phyloP scores from a whole-genome alignment of 2,329 filamentous ascomycete genomes.

The Domatiomyces globalis region DNA sequence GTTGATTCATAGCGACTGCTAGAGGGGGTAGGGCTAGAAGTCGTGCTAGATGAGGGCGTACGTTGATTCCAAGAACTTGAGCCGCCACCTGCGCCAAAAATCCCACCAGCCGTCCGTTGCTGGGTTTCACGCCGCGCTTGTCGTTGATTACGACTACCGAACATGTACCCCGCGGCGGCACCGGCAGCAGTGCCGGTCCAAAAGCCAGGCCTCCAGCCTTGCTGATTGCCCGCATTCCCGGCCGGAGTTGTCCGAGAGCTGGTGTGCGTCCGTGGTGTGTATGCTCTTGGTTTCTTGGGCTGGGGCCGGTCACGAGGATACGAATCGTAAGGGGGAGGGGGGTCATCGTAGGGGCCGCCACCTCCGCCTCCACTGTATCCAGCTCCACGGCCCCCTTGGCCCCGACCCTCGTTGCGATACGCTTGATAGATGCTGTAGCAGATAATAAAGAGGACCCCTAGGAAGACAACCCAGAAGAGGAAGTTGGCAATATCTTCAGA shows the following conservation, averaged over 20 bases:
- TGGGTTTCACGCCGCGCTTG: conserved; percentile 10
- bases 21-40: conserved; percentile 15
- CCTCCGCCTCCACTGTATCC: conserved; percentile 22
- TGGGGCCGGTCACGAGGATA: conserved; percentile 27
- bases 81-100: conserved; percentile 21
- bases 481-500: conserved; percentile 16
- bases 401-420: conserved; percentile 18
- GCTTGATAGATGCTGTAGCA: conserved; percentile 18
- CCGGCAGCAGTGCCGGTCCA: conserved; percentile 33
- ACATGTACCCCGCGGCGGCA: conserved; percentile 28
- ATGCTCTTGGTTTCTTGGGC: conserved; percentile 24
- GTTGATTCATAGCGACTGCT: conserved; percentile 26
- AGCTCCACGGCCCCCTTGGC: conserved; percentile 16
- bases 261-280: conserved; percentile 15
- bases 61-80: conserved; percentile 16
- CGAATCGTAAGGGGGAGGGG: conserved; percentile 28
- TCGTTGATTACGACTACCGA: conserved; percentile 23
- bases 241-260: conserved; percentile 1
- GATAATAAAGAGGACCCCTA: conserved; percentile 20
- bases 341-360: conserved; percentile 25
- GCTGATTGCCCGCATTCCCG: conserved; percentile 5
- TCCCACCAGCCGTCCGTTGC: conserved; percentile 1
- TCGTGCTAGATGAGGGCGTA: conserved; percentile 3
- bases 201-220: conserved; percentile 33
- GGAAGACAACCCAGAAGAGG: conserved; percentile 24